These are phyloP conservation scores for Salix purpurea DNA, from an alignment of 345 rosid species.

Conservation along the genomic window DNA sequence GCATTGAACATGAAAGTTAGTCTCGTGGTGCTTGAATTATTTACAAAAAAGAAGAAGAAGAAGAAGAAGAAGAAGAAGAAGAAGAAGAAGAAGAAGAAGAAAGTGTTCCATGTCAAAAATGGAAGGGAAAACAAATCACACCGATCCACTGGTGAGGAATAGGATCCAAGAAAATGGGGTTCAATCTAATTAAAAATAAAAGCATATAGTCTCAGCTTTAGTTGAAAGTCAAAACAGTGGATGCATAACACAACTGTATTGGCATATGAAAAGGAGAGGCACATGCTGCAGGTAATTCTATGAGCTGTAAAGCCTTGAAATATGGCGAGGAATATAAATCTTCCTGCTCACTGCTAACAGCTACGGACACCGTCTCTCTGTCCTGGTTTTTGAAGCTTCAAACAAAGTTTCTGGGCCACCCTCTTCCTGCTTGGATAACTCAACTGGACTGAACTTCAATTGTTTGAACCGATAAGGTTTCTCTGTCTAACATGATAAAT, in stretches of 20 bases:
- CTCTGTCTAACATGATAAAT: not conserved
- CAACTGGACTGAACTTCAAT: not conserved
- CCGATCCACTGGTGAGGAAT: not conserved
- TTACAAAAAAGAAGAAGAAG: not conserved
- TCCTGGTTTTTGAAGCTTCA: not conserved
- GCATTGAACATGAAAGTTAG: too few species aligned
- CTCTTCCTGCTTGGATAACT: not conserved
- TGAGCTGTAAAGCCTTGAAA: slow-evolving; percentile 25
- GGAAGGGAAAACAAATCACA: not conserved
- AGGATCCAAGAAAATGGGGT: not conserved
- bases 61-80: too few species aligned
- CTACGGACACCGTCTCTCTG: slow-evolving; percentile 8
- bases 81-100: not conserved
- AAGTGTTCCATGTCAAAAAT: not conserved
- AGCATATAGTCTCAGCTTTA: not conserved
- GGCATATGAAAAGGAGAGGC: slow-evolving; percentile 2
- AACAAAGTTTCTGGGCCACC: not conserved
- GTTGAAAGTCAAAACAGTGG: not conserved
- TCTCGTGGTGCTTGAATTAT: not conserved
- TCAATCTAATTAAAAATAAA: not conserved
- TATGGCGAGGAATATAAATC: slow-evolving; percentile 1
- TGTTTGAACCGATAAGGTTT: not conserved
- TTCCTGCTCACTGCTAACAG: slow-evolving; percentile 8
- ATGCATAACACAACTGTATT: not conserved
- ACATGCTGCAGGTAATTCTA: not conserved